Conservation (phyloP, 1,284 basidiomycete genomes). For the Jaminaea rosea region DNA sequence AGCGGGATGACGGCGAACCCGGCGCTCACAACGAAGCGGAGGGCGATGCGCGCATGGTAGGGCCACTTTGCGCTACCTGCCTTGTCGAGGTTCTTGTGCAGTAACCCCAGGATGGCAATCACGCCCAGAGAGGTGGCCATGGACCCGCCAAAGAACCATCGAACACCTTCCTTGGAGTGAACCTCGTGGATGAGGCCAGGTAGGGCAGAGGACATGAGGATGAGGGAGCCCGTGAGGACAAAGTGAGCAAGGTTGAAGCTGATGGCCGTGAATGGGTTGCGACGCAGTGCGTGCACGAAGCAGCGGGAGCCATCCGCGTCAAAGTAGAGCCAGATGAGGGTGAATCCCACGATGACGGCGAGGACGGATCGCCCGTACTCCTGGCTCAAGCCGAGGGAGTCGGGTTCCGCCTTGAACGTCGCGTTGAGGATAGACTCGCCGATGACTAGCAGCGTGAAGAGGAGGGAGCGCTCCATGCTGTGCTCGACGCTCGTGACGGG, state of each 20-base stretch:
- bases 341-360: slow-evolving; percentile 32
- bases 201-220: slow-evolving; percentile 27
- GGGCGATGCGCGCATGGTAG: slow-evolving; percentile 19
- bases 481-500: slow-evolving; percentile 27
- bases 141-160: slow-evolving; percentile 39
- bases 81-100: slow-evolving; percentile 36
- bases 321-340: slow-evolving; percentile 42
- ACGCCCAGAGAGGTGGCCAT: slow-evolving; percentile 18
- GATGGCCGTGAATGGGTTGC: slow-evolving; percentile 38
- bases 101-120: slow-evolving; percentile 28
- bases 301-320: slow-evolving; percentile 22
- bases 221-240: slow-evolving; percentile 35
- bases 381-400: not conserved
- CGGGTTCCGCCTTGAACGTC: slow-evolving; percentile 3
- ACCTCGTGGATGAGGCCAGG: slow-evolving; percentile 16
- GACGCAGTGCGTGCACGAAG: slow-evolving; percentile 42
- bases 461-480: slow-evolving; percentile 29
- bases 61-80: slow-evolving; percentile 25
- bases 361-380: slow-evolving; percentile 32
- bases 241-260: slow-evolving; percentile 42
- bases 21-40: slow-evolving; percentile 21
- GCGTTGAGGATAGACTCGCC: slow-evolving; percentile 33
- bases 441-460: slow-evolving; percentile 39
- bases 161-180: slow-evolving; percentile 16
- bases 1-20: slow-evolving; percentile 30